Evolutionary conservation across 169 alveolate species (phyloP).

Genomic region (Plasmodium knowlesi): DNA sequence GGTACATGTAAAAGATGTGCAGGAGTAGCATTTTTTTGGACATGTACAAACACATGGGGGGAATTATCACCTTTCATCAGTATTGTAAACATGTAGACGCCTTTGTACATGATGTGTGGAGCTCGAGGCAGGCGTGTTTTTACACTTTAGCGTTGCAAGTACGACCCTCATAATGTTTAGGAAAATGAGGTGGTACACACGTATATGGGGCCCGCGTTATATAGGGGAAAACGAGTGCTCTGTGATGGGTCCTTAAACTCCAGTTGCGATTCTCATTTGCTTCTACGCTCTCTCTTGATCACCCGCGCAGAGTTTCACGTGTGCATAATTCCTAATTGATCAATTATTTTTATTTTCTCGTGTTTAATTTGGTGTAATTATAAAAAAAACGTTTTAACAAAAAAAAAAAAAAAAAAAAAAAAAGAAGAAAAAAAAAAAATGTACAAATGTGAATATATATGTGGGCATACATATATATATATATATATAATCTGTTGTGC

Average conservation of each 20-base stretch:
- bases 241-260: not conserved
- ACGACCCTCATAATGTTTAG: not conserved
- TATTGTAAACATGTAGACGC: not conserved
- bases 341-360: constrained; percentile 40
- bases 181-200: not conserved
- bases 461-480: constrained; percentile 30
- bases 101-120: not conserved
- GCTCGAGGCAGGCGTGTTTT: not conserved
- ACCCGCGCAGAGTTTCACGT: not conserved
- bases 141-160: not conserved
- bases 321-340: constrained; percentile 36
- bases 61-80: not conserved
- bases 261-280: not conserved
- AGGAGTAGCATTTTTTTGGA: not conserved
- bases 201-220: not conserved
- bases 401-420: constrained; percentile 69
- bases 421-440: constrained; percentile 67
- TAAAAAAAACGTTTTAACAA: constrained; percentile 22
- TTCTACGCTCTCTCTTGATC: not conserved
- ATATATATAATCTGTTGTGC: constrained; percentile 13
- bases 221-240: not conserved
- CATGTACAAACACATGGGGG: not conserved
- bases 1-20: not conserved
- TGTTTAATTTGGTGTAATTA: constrained; percentile 51
- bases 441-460: constrained; percentile 46